These are phyloP conservation scores for Cyanidiococcus yangmingshanensis DNA, from an alignment of 23 red algal species.

Conservation along the genomic window DNA sequence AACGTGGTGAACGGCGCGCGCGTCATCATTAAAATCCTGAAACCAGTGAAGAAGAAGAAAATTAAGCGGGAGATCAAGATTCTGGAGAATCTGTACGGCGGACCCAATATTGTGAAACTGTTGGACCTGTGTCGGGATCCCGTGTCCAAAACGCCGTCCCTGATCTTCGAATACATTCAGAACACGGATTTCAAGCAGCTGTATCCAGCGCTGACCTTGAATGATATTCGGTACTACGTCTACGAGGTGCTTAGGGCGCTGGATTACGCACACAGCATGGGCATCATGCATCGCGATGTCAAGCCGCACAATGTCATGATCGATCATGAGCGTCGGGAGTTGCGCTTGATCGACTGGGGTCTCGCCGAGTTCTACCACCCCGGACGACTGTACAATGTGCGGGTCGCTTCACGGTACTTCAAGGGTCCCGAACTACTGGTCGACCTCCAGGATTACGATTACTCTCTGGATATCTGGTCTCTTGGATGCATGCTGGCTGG, in stretches of 20 bases:
- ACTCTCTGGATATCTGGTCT: constrained; percentile 96
- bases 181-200: constrained; percentile 94
- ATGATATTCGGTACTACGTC: constrained; percentile 87
- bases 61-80: constrained; percentile 99
- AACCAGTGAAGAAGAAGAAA: constrained; percentile 99
- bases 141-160: constrained; percentile 76
- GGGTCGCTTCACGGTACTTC: constrained; percentile 95
- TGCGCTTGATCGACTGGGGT: constrained; percentile 96
- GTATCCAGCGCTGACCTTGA: constrained; percentile 70
- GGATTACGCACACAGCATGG: constrained; percentile 87
- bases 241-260: constrained; percentile 89
- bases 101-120: constrained; percentile 88
- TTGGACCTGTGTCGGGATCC: constrained; percentile 88
- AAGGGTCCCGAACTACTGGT: constrained; percentile 95
- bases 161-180: constrained; percentile 98
- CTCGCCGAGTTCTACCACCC: constrained; percentile 98
- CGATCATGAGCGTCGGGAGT: constrained; percentile 54
- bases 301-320: constrained; percentile 99
- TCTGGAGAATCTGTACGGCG: constrained; percentile 71
- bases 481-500: constrained; percentile 99
- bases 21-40: constrained; percentile 95
- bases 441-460: constrained; percentile 93
- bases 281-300: constrained; percentile 98
- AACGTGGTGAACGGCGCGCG: constrained; percentile 60
- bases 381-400: constrained; percentile 92